Evolutionary conservation across 106 monocot species (phyloP).

Genomic region (Gastrodia elata): DNA sequence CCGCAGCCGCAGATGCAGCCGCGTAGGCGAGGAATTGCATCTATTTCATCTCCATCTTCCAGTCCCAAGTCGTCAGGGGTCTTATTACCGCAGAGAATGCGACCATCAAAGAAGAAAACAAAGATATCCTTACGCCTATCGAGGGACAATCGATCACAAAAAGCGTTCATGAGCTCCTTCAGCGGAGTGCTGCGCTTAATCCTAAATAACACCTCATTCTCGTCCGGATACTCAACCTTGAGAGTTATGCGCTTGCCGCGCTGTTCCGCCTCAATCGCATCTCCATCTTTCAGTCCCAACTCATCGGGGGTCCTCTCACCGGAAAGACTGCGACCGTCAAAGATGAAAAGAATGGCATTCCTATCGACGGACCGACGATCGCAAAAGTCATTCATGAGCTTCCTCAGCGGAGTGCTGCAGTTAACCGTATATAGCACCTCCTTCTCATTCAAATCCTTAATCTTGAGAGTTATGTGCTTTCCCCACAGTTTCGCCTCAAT

Average conservation of each 20-base stretch:
- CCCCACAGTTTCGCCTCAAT: too few species aligned
- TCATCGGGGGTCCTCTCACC: neutral
- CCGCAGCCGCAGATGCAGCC: too few species aligned
- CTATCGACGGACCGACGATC: neutral
- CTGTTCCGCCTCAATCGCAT: neutral
- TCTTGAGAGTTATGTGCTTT: neutral
- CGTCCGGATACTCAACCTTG: neutral
- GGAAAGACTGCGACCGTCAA: neutral
- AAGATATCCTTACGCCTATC: neutral
- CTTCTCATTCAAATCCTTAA: neutral
- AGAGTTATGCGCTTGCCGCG: neutral
- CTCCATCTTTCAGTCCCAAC: neutral
- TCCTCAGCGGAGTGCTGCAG: neutral
- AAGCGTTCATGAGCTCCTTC: neutral
- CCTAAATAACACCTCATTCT: neutral
- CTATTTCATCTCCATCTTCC: neutral
- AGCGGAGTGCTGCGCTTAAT: neutral
- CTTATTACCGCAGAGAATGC: neutral
- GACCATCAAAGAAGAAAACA: neutral
- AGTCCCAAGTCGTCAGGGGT: neutral
- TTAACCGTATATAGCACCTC: neutral
- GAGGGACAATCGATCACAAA: neutral
- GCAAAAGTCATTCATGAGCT: neutral
- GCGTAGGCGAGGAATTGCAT: neutral
- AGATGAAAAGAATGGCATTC: neutral